phyloP scores from a whole-genome alignment of 208 protist species.

The Trypanosomatidae sp. region DNA sequence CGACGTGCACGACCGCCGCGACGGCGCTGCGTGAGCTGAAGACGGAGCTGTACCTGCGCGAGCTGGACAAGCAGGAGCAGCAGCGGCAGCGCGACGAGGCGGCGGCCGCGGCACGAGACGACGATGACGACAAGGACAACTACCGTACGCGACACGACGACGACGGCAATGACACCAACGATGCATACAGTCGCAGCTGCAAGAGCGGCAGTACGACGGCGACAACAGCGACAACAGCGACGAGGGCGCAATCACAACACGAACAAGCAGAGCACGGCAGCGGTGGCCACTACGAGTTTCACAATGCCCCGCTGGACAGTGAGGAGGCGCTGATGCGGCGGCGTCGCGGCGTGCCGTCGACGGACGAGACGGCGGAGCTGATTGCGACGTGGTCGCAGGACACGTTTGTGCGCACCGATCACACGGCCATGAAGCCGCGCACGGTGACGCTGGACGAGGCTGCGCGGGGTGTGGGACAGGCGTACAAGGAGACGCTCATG shows the following conservation, averaged over 20 bases:
- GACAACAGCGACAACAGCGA: neutral
- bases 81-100: neutral
- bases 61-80: conserved; percentile 20
- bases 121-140: conserved; percentile 1
- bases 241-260: neutral
- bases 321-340: neutral
- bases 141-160: neutral
- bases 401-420: conserved; percentile 16
- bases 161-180: neutral
- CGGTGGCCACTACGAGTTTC: neutral
- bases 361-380: conserved; percentile 11
- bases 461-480: conserved; percentile 15
- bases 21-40: conserved; percentile 19
- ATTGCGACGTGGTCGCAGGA: conserved; percentile 32
- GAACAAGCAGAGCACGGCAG: too few relatives aligned
- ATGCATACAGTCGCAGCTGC: neutral
- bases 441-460: conserved; percentile 22
- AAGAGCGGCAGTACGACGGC: neutral
- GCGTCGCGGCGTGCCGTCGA: neutral
- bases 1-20: conserved; percentile 19
- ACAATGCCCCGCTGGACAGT: neutral
- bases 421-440: conserved; percentile 22
- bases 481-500: conserved; percentile 35
- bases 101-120: conserved; percentile 1
- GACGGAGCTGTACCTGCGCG: conserved; percentile 27